phyloP scores from a whole-genome alignment of 2,329 filamentous ascomycete genomes.

The Thielaviopsis euricoi region DNA sequence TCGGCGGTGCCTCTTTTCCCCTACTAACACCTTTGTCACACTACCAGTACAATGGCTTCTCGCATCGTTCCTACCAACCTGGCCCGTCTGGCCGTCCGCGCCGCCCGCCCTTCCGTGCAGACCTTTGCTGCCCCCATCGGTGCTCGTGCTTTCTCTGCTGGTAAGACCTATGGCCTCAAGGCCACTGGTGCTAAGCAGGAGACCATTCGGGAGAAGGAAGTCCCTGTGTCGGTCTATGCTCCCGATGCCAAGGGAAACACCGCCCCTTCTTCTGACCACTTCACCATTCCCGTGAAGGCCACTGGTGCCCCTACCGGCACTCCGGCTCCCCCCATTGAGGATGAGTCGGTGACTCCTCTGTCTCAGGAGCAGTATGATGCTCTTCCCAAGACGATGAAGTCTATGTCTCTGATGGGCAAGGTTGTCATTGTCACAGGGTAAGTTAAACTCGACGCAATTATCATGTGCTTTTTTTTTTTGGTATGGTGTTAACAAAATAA shows the following conservation, averaged over 20 bases:
- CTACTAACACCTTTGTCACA: conserved; percentile 9
- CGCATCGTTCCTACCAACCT: conserved; percentile 18
- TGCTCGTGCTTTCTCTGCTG: conserved; percentile 9
- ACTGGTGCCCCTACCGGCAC: conserved; percentile 27
- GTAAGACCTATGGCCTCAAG: conserved; percentile 14
- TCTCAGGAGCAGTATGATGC: conserved; percentile 34
- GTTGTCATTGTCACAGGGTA: conserved; percentile 58
- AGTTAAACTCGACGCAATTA: conserved; percentile 15
- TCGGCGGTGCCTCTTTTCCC: not conserved
- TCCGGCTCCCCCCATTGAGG: conserved; percentile 23
- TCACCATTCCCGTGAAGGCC: conserved; percentile 36
- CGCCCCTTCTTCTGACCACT: conserved; percentile 28
- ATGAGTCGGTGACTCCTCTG: conserved; percentile 34
- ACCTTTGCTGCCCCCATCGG: conserved; percentile 16
- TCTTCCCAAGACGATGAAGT: conserved; percentile 49
- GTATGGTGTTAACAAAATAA: not conserved
- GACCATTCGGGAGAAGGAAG: conserved; percentile 38
- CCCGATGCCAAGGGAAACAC: conserved; percentile 28
- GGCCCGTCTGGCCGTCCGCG: conserved; percentile 15
- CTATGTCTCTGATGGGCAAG: conserved; percentile 53
- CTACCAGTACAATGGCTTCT: conserved; percentile 17
- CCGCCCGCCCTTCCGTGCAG: conserved; percentile 21
- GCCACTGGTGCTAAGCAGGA: conserved; percentile 24
- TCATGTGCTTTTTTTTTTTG: not conserved
- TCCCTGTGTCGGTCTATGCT: conserved; percentile 38